Evolutionary conservation across 495 filamentous ascomycete species (phyloP).

Genomic region (Talaromyces thailandensis): DNA sequence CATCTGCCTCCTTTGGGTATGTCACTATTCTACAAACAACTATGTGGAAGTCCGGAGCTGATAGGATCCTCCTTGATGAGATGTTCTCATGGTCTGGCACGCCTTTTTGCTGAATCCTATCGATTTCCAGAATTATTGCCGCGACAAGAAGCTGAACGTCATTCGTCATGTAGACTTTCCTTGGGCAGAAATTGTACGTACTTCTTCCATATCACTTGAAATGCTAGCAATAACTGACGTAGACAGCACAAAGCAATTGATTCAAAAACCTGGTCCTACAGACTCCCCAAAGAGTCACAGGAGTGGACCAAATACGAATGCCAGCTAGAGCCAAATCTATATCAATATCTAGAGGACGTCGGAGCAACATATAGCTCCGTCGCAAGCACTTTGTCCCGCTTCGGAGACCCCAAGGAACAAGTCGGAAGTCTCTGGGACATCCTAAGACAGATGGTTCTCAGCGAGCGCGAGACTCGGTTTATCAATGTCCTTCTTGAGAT

Average conservation of each 20-base stretch:
- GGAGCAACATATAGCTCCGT: background rate
- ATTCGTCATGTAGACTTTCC: conserved; percentile 10
- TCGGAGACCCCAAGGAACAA: background rate
- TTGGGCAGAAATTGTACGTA: conserved; percentile 17
- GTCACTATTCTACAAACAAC: background rate
- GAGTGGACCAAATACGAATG: background rate
- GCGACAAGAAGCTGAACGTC: background rate
- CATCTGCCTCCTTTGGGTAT: conserved; percentile 5
- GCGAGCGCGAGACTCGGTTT: background rate
- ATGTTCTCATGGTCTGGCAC: conserved; percentile 19
- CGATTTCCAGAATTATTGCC: conserved; percentile 8
- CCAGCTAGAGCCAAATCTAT: conserved; percentile 3
- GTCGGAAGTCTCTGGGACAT: background rate
- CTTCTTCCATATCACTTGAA: background rate
- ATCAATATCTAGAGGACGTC: background rate
- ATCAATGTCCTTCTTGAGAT: background rate
- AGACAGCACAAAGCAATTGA: background rate
- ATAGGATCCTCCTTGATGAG: conserved; percentile 5
- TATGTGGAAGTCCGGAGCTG: background rate
- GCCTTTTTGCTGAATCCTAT: conserved; percentile 14
- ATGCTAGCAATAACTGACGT: background rate
- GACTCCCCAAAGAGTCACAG: background rate
- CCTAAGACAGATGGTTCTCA: background rate
- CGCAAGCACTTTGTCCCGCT: background rate
- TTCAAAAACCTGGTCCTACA: background rate